Conservation (phyloP, 257 asterid species). For the Solanum lycopersicoides region DNA sequence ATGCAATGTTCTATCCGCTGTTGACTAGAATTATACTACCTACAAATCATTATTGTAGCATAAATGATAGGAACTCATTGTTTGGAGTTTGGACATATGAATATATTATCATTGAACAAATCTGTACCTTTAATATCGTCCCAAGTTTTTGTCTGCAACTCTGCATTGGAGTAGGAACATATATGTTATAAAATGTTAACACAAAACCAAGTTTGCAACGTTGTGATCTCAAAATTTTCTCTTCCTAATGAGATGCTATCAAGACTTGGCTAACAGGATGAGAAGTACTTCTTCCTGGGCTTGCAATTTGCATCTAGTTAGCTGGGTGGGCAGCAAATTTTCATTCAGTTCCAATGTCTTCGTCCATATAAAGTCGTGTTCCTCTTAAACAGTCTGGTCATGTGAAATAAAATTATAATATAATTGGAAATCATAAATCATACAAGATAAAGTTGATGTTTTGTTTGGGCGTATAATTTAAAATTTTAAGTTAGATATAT, state of each 20-base stretch:
- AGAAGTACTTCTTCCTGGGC: neutral
- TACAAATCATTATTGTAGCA: neutral
- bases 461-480: neutral
- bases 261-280: neutral
- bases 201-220: neutral
- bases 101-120: neutral
- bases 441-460: neutral
- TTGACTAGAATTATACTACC: neutral
- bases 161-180: neutral
- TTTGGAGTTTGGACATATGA: neutral
- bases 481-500: too few relatives aligned
- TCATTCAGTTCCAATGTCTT: neutral
- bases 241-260: neutral
- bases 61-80: neutral
- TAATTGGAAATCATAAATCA: neutral
- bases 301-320: neutral
- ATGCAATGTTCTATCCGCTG: neutral
- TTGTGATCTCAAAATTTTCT: neutral
- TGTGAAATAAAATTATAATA: neutral
- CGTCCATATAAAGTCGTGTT: neutral
- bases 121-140: neutral
- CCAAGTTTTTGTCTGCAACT: neutral
- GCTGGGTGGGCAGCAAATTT: neutral
- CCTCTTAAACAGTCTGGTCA: neutral
- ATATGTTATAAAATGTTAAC: neutral